phyloP scores from a whole-genome alignment of 371 early-diverging fungal species.

The Mucor velutinosus region DNA sequence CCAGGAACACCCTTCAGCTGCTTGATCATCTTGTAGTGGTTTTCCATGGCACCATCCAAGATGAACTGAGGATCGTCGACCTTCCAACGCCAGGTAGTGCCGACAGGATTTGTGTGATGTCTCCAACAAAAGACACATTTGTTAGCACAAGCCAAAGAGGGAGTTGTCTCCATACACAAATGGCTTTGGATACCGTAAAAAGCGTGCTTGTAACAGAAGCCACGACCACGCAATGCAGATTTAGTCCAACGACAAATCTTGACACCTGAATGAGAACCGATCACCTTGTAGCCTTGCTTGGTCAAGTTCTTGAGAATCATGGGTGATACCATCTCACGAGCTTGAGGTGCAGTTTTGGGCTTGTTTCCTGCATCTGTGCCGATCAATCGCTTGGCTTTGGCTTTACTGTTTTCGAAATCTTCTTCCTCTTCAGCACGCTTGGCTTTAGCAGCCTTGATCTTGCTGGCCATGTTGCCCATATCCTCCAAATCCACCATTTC shows the following conservation, averaged over 20 bases:
- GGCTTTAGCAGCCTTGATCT: slow-evolving; percentile 59
- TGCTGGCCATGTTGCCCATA: slow-evolving; percentile 68
- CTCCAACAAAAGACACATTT: slow-evolving; percentile 87
- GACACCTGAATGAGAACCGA: slow-evolving; percentile 80
- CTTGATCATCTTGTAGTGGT: slow-evolving; percentile 81
- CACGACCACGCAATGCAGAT: slow-evolving; percentile 74
- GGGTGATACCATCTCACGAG: slow-evolving; percentile 80
- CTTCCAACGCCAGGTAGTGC: slow-evolving; percentile 79
- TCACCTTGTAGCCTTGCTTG: slow-evolving; percentile 82
- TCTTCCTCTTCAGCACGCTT: slow-evolving; percentile 62
- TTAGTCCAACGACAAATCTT: slow-evolving; percentile 88
- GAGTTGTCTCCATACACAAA: slow-evolving; percentile 74
- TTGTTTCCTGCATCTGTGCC: slow-evolving; percentile 22
- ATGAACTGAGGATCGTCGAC: slow-evolving; percentile 76
- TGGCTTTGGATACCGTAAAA: slow-evolving; percentile 72
- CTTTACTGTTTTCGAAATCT: slow-evolving; percentile 50
- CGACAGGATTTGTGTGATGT: slow-evolving; percentile 83
- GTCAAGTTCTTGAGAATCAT: slow-evolving; percentile 72
- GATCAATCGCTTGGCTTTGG: slow-evolving; percentile 49
- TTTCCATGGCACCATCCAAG: slow-evolving; percentile 74
- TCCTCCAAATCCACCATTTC: slow-evolving; percentile 81
- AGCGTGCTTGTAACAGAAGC: slow-evolving; percentile 83
- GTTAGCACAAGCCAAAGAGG: slow-evolving; percentile 80
- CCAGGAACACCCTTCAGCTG: slow-evolving; percentile 82
- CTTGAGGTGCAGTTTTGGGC: slow-evolving; percentile 32